Evolutionary conservation across 257 asterid genomes (phyloP).

Genomic region (Solanum pennellii): DNA sequence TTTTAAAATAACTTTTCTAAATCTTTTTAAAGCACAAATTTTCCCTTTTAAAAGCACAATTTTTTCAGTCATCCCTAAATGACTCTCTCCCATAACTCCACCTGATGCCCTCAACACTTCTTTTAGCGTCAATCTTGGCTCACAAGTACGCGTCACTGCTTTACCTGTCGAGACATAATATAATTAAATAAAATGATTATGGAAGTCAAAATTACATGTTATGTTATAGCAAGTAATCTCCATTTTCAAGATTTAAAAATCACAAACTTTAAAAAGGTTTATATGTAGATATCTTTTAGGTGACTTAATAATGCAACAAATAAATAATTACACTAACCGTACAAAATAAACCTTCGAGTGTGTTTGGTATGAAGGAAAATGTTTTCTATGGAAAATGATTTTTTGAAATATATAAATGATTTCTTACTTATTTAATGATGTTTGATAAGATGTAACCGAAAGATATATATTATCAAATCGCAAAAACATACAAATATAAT

Average conservation of each 20-base stretch:
- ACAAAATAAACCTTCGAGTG: too few relatives aligned
- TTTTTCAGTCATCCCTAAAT: constrained; percentile 42
- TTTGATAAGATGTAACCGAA: neutral
- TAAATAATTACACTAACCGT: too few relatives aligned
- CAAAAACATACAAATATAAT: neutral
- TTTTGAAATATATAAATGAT: neutral
- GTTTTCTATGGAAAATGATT: too few relatives aligned
- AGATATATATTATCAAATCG: neutral
- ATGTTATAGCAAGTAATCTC: neutral
- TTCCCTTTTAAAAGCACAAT: constrained; percentile 35
- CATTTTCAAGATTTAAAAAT: neutral
- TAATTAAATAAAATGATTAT: neutral
- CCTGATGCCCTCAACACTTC: constrained; percentile 46
- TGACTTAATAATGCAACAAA: neutral
- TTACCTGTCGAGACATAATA: neutral
- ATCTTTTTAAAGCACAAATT: constrained; percentile 37
- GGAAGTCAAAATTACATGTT: neutral
- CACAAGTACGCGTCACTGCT: neutral
- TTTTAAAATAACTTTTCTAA: constrained; percentile 20
- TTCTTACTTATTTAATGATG: neutral
- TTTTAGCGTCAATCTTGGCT: constrained; percentile 25
- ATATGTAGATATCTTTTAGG: neutral
- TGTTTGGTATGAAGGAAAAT: neutral
- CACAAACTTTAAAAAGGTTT: neutral
- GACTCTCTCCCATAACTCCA: constrained; percentile 43